Base-by-base conservation (phyloP, 139 green algal species). In the Micromonas commoda region DNA sequence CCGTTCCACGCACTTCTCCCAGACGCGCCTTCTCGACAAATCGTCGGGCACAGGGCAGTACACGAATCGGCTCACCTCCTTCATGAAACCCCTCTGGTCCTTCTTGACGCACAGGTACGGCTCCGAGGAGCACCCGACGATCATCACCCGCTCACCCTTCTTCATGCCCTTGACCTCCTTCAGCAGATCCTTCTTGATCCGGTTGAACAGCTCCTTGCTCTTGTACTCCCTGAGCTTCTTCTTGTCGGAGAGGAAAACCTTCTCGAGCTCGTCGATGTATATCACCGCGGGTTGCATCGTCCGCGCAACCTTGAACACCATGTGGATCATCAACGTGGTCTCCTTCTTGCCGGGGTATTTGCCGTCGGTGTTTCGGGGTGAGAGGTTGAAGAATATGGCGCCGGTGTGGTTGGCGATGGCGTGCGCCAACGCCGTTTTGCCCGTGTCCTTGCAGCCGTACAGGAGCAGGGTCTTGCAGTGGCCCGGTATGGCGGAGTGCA, bases 201-300 rank as follows among this genome's bases (percentile, higher is more conserved):
- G 86, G 78, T 81, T 39, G 19, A 32, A 6, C 3, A 26, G 9
- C n/a, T 81, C 80, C 26, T 34, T 82, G 28, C 80, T 86, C 0
- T 85, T 89, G 76, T 90, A 89, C 82, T 91, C 85, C 72, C 88
- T 89, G 19, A 86, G 71, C 71, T 90, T 91, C 83, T 94, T 96
- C 84, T 93, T 94, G 80, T 97, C 92, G 0, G 52, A 84, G 0
- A 93, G 34, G 81, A 97, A 97, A 34, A 97, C 90, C 88, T 95
- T 93, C 67, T 97, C 93, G 29, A 86, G 83, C 80, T 96, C 88
- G 61, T 97, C 89, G 26, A 97, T 89, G 83, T 90, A 92, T 82
- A 97, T 94, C 13, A 97, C 83, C 16, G 83, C 86, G 9, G 93
- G 93, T 0, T 90, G 89, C 87, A 96, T 91, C 31, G 85, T 90